Evolutionary conservation across 83 land plant species (phyloP).

Genomic region (Larix sibirica): DNA sequence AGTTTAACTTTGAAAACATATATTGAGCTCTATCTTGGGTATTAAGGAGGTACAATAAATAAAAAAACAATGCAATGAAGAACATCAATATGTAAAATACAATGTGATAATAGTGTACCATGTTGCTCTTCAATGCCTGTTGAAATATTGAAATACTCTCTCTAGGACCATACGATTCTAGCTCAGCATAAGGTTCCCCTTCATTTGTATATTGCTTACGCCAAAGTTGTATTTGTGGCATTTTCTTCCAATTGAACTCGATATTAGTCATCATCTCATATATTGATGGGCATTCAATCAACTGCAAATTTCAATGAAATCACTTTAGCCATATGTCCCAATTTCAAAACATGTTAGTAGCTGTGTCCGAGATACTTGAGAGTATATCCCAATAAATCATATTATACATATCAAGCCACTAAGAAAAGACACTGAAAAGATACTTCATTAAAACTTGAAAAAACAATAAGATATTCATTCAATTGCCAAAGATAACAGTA

Average conservation of each 20-base stretch:
- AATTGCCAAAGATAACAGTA: not conserved
- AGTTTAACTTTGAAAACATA: not conserved
- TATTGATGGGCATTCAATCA: constrained; percentile 92
- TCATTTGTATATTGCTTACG: constrained; percentile 37
- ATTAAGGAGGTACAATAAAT: not conserved
- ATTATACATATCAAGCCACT: not conserved
- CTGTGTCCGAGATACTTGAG: not conserved
- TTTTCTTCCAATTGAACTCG: constrained; percentile 66
- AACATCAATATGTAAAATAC: not conserved
- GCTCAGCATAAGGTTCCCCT: constrained; percentile 31
- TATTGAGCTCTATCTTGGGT: not conserved
- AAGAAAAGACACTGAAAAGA: not conserved
- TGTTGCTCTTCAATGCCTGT: constrained; percentile 76
- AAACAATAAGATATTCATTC: not conserved
- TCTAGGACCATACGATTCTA: constrained; percentile 52
- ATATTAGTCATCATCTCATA: constrained; percentile 88
- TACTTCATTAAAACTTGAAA: not conserved
- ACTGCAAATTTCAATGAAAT: constrained; percentile 37
- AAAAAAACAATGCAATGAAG: not conserved
- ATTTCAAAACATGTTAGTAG: constrained; percentile 3
- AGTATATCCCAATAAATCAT: not conserved
- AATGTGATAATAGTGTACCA: constrained; percentile 34
- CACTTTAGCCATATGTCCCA: not conserved
- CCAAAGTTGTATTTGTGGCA: constrained; percentile 84
- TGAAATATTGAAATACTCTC: constrained; percentile 55